Base-by-base conservation (phyloP, 2,329 filamentous ascomycete genomes). In the Fusarium sarcochroum region DNA sequence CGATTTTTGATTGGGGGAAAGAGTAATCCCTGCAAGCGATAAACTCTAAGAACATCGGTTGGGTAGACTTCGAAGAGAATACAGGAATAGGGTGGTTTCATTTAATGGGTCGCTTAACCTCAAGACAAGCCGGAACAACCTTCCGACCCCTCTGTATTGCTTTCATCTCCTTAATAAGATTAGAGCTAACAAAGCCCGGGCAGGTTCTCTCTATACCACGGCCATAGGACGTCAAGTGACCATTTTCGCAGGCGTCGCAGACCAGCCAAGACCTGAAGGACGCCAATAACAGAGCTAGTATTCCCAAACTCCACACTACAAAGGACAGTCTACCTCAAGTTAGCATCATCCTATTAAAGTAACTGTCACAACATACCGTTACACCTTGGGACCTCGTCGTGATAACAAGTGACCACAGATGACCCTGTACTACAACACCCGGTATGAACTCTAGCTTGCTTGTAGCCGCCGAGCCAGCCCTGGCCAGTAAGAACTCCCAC, bases 391-490 rank as follows among this genome's bases (percentile, higher is more conserved):
- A 37, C 18, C 58, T 45, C 10, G 58, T 61, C 4, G 51, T 45
- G 18, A 61, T 46, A 7, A 61, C 51, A 40, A 61, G 58, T 6
- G 58, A 61, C 58, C 58, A 61, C 8, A 25, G 50, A 20, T 55
- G 40, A 7, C 50, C 58, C 25, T 61, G 45, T 6, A 61, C 45
- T 15, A 61, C 51, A 14, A 55, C 20, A 15, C 50, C 46, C 1
- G 50, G 50, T 20, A 51, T 15, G 18, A 51, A 42, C 17, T 7
- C 21, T 7, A 42, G 40, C 13, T 42, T 9, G 4, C 6, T 17
- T 7, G n/a, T 14, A 8, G 40, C 40, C 7, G 17, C 40, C 2
- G 14, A 10, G 13, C 21, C 21, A 7, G 40, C 13, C 4, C n/a
- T n/a, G 9, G 45, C 46, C 5, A 23, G n/a, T 6, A 55, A 46